Conservation (phyloP, 1,284 basidiomycete species). For the Porogramme epimiltina region DNA sequence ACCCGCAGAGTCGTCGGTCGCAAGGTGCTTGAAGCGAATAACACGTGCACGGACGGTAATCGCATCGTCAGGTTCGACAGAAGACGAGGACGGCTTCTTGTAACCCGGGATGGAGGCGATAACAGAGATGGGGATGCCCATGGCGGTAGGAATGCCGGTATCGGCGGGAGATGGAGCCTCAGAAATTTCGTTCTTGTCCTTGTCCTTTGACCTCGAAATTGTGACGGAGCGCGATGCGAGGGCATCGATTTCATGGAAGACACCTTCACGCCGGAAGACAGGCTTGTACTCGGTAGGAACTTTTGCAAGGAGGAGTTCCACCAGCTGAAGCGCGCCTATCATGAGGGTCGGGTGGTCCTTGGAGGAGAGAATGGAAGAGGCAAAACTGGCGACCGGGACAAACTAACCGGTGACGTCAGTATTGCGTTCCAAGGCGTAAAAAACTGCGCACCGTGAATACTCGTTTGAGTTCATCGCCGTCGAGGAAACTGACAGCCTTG, state of each 20-base stretch:
- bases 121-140: constrained; percentile 34
- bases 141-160: constrained; percentile 31
- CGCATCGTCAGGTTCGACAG: constrained; percentile 83
- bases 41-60: constrained; percentile 88
- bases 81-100: constrained; percentile 65
- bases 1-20: constrained; percentile 52
- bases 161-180: constrained; percentile 39
- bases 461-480: constrained; percentile 71
- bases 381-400: constrained; percentile 90
- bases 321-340: constrained; percentile 86
- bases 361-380: constrained; percentile 89
- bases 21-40: constrained; percentile 79
- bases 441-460: constrained; percentile 67
- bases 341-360: constrained; percentile 87
- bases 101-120: constrained; percentile 57
- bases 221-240: constrained; percentile 66
- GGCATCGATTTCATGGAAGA: constrained; percentile 87
- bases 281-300: constrained; percentile 82
- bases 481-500: constrained; percentile 88
- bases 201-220: constrained; percentile 56
- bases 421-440: constrained; percentile 2
- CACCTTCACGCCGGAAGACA: constrained; percentile 89
- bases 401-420: constrained; percentile 47
- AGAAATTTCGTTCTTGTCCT: constrained; percentile 44
- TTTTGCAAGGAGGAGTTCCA: constrained; percentile 85